Conservation (phyloP, 805 yeast genomes). For the Wickerhamomyces chaumierensis region DNA sequence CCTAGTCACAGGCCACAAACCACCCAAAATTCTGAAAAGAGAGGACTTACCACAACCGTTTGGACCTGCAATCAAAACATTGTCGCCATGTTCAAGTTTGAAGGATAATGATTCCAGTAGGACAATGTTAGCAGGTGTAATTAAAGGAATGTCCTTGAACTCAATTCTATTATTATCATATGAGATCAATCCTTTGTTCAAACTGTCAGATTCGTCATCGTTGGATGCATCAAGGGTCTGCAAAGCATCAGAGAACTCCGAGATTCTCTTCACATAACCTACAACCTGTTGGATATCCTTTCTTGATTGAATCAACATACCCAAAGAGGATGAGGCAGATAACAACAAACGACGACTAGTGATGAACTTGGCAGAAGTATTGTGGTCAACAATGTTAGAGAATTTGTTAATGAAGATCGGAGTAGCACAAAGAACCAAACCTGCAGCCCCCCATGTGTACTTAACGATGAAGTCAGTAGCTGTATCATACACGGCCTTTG, state of each 20-base stretch:
- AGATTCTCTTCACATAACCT: conserved; percentile 71
- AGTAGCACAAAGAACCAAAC: conserved; percentile 74
- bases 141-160: conserved; percentile 66
- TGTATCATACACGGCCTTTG: conserved; percentile 69
- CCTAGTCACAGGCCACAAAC: conserved; percentile 75
- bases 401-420: conserved; percentile 66
- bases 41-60: conserved; percentile 96
- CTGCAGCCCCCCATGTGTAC: conserved; percentile 94
- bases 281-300: conserved; percentile 72
- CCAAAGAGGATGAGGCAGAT: conserved; percentile 81
- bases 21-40: conserved; percentile 80
- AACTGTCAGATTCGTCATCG: conserved; percentile 6
- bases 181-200: conserved; percentile 20
- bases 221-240: conserved; percentile 29
- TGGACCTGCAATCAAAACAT: conserved; percentile 85
- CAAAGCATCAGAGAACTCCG: conserved; percentile 57
- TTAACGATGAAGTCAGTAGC: conserved; percentile 84
- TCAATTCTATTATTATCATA: conserved; percentile 51
- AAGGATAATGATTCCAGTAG: conserved; percentile 58
- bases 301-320: conserved; percentile 75
- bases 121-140: conserved; percentile 76
- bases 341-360: conserved; percentile 77
- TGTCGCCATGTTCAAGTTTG: conserved; percentile 70
- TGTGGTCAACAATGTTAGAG: conserved; percentile 25
- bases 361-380: conserved; percentile 71